A percentile compares a stretch with the other conserved stretches of the same genome.
phyloP scores from a whole-genome alignment of 1,284 basidiomycete genomes.

The Phlebopus sp. region DNA sequence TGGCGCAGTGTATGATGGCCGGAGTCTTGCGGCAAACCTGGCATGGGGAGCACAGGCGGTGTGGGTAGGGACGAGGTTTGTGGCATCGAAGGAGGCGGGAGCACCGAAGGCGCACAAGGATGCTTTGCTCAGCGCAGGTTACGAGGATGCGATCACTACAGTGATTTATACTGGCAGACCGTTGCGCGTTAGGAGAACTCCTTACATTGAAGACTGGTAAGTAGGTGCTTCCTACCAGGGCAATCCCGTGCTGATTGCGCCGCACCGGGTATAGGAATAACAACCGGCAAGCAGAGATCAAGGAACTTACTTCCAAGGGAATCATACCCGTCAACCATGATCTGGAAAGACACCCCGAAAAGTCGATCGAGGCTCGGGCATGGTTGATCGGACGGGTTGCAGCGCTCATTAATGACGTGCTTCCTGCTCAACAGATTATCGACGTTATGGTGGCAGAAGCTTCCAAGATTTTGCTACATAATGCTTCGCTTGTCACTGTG shows the following conservation, averaged over 20 bases:
- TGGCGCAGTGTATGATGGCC: constrained; percentile 83
- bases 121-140: constrained; percentile 58
- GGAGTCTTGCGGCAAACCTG: constrained; percentile 82
- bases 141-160: constrained; percentile 74
- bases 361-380: constrained; percentile 49
- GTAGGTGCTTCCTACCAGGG: constrained; percentile 17
- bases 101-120: constrained; percentile 87
- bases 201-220: constrained; percentile 78
- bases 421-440: constrained; percentile 78
- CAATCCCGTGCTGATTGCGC: constrained; percentile 6
- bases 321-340: constrained; percentile 74
- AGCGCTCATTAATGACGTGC: constrained; percentile 69
- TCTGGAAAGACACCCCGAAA: constrained; percentile 74
- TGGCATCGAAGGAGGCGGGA: constrained; percentile 76
- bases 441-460: constrained; percentile 78
- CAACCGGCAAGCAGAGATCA: constrained; percentile 72
- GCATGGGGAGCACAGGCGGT: constrained; percentile 79
- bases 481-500: constrained; percentile 37
- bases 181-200: constrained; percentile 76
- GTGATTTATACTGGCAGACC: constrained; percentile 88
- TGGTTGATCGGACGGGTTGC: constrained; percentile 84
- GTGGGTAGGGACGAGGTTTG: constrained; percentile 86
- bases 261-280: constrained; percentile 45
- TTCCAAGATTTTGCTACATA: constrained; percentile 43
- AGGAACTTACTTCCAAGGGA: constrained; percentile 72